Evolutionary conservation across 2,329 filamentous ascomycete species (phyloP), one percentile per base, ranked within the genome.

Genomic region (Curvularia sp.): DNA sequence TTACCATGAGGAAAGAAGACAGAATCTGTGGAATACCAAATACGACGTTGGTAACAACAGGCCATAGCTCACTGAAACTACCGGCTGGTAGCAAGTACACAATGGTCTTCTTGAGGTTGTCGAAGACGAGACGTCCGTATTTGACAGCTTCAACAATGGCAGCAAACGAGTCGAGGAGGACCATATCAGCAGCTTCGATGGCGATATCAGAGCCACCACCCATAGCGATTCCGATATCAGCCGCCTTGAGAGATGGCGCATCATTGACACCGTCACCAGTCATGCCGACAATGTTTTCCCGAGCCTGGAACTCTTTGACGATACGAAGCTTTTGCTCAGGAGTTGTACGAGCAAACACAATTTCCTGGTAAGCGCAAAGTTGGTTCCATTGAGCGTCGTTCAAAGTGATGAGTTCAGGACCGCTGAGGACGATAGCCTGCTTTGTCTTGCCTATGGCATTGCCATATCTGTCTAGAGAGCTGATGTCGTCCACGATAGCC

Each of bases 261-360:
- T 82, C 80, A 55, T 82, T 82, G 57, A 82, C 80, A 55, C 80
- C 80, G 55, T 81, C 80, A n/a, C 80, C 80, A 5, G 80, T 82
- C 80, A 81, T 55, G 6, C 80, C 85, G 5, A 87, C 84, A 31
- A 85, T 84, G 42, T 86, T 80, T 5, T 84, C 81, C 8, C 85
- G 80, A 0, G 81, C 76, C 70, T 91, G 89, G 60, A 92, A 88
- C 72, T 91, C 89, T 30, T 85, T 85, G n/a, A 93, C 89, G 60
- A 93, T 93, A 33, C 89, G 86, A 6, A 93, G 84, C 72, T 93
- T 93, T 71, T 93, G 89, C 69, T 93, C 89, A 0, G 89, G 90
- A 0, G 90, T 92, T 0, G 89, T 93, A 12, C 69, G 55, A 0
- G 90, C 88, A 71, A 93, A 92, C 12, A 93, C 88, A 38, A 93